Base-by-base conservation (phyloP, 2,329 filamentous ascomycete species). In the Pseudocercospora crystallina region DNA sequence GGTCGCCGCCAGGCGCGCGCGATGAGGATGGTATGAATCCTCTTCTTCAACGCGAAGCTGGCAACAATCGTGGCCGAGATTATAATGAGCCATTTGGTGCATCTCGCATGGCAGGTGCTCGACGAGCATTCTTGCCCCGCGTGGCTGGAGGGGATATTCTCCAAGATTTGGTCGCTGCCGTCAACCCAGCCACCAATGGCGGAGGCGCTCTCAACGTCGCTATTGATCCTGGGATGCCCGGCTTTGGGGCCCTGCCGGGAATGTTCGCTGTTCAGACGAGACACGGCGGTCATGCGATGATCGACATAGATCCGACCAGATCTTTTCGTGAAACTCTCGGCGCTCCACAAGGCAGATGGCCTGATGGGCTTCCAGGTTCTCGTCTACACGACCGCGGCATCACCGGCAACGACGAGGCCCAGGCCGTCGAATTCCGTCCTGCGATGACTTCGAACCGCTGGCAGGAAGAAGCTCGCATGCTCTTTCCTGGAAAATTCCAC, bases 21-120 rank as follows among this genome's bases (percentile, higher is more conserved):
- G 78, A 80, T 31, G 90, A 96, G 58, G 91, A 96, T 66, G 90
- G 90, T 3, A 79, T 84, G 15, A 96, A 97, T 65, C 92, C 92
- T 37, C 77, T 97, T 10, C 81, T 97, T 47, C 86, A 90, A 44
- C 64, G 68, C 32, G 59, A 58, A 42, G 50, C 45, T 10, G 53
- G 38, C 38, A 13, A 32, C 40, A 20, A 47, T 31, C 29, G 51
- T 33, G 39, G 51, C 14, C 45, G 45, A 34, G 47, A 48, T 13
- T 44, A 37, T 11, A 29, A 37, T 32, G 53, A 55, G 14, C 43
- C 47, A 17, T 26, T 26, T 26, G 15, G 43, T 5, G 42, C 42
- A 13, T 14, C 31, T 8, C 53, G 54, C 15, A 33, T 54, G 34
- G 49, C 56, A 14, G 53, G 43, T 31, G 53, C 50, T 9, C 59